phyloP scores from a whole-genome alignment of 176 grass and related monocot genomes.

The Poa pratensis region DNA sequence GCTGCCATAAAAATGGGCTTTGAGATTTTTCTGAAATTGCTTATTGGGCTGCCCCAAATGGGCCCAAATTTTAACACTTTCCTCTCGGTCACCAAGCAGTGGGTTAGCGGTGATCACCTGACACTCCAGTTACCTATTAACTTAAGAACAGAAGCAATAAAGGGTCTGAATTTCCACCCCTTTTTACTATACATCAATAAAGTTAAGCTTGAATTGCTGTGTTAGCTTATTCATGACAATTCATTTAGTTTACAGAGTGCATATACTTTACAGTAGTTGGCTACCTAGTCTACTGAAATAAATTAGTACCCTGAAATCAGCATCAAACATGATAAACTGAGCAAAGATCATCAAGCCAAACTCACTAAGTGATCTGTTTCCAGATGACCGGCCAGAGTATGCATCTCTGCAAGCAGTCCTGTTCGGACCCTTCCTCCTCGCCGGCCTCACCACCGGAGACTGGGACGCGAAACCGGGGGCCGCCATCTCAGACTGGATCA shows the following conservation, averaged over 20 bases:
- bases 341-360: neutral
- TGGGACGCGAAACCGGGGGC: slow-evolving; percentile 66
- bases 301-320: neutral
- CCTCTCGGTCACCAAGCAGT: slow-evolving; percentile 65
- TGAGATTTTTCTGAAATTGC: too few relatives aligned
- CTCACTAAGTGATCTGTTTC: slow-evolving; percentile 26
- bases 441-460: slow-evolving; percentile 73
- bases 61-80: too few relatives aligned
- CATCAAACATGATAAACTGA: neutral
- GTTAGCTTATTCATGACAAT: neutral
- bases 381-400: slow-evolving; percentile 82
- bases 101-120: slow-evolving; percentile 66
- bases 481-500: slow-evolving; percentile 69
- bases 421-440: slow-evolving; percentile 88
- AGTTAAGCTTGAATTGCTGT: neutral
- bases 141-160: slow-evolving; percentile 70
- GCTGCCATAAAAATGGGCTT: too few relatives aligned
- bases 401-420: slow-evolving; percentile 73
- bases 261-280: too few relatives aligned
- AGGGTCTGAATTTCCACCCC: slow-evolving; percentile 54
- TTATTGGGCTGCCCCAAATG: too few relatives aligned
- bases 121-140: slow-evolving; percentile 62
- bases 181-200: neutral
- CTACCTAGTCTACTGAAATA: too few relatives aligned
- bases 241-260: too few relatives aligned